Base-by-base conservation (phyloP, 768 basidiomycete genomes). In the Boletus rubescentipes region DNA sequence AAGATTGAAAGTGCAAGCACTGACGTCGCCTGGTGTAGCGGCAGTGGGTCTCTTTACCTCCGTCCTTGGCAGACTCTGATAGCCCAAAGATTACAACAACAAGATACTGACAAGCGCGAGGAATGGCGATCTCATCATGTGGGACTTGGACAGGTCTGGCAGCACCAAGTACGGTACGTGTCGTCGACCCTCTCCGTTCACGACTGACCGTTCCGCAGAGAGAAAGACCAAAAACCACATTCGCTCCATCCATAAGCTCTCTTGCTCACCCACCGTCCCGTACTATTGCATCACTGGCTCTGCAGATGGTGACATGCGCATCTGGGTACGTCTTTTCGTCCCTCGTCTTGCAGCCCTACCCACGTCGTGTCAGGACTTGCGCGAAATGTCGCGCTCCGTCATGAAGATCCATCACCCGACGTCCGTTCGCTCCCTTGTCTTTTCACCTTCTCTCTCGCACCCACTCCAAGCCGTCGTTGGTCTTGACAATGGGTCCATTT, bases 51-150 rank as follows among this genome's bases (percentile, higher is more conserved):
- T 6, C 3, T 26, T n/a, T 50, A 23, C 35, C 29, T 9, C 9
- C 51, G 48, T 34, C 9, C 14, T 39, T 21, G 10, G n/a, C 20
- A 9, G 18, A 32, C 46, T 51, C 26, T 63, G 39, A 46, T 42
- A n/a, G 0, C 45, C 55, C 18, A 36, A 57, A 91, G 89, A 68
- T 11, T 89, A 83, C 71, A 83, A 74, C 66, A 83, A 85, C 68
- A 92, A 91, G 71, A 81, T 91, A 45, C 68, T 92, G 20, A 91
- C 90, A 3, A 89, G 89, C 62, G 87, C 87, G 2, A 75, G 86
- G 15, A 91, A 90, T 58, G 90, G 90, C 2, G 90, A 91, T 49
- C 78, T 92, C 35, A 87, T 91, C 30, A 81, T 91, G 77, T 92
- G 90, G 90, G 89, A 91, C 65, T 59, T 91, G 29, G 81, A 85